These are phyloP conservation scores for Pseudocercospora crystallina DNA, from an alignment of 2,329 filamentous ascomycete genomes.

Conservation along the genomic window DNA sequence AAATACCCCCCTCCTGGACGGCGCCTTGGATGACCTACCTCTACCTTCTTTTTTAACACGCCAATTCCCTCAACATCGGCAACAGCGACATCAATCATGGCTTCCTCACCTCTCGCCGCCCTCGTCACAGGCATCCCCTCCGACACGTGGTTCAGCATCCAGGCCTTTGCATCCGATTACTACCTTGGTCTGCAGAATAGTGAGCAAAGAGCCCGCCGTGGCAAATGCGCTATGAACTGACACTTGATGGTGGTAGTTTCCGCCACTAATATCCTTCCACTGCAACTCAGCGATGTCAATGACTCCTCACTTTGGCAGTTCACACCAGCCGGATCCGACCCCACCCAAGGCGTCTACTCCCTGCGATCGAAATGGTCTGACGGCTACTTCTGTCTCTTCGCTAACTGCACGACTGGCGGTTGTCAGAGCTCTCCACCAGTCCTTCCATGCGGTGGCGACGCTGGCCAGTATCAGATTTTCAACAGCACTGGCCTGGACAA, in stretches of 20 bases:
- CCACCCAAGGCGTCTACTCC: constrained; percentile 11
- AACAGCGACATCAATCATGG: too few species aligned
- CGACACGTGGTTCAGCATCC: constrained; percentile 12
- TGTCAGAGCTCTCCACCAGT: background rate
- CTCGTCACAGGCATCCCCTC: constrained; percentile 1
- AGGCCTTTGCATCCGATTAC: constrained; percentile 12
- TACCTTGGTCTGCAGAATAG: constrained; percentile 10
- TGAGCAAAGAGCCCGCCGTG: background rate
- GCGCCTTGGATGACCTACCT: too few species aligned
- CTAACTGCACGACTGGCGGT: constrained; percentile 2
- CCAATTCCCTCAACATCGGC: too few species aligned
- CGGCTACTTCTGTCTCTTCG: constrained; percentile 7
- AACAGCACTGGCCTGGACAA: constrained; percentile 2
- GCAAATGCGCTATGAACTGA: background rate
- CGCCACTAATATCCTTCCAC: background rate
- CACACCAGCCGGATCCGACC: constrained; percentile 6
- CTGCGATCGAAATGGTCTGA: constrained; percentile 7
- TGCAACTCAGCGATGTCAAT: constrained; percentile 8
- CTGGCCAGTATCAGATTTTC: constrained; percentile 9
- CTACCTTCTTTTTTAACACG: too few species aligned
- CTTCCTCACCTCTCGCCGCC: background rate
- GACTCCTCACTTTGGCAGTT: constrained; percentile 12
- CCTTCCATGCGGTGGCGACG: constrained; percentile 5
- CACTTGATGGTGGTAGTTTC: background rate
- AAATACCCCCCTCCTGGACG: too few species aligned